Percentiles rank a stretch among this genome's conserved stretches.
These are phyloP conservation scores for Chimonanthus praecox DNA, from an alignment of 164 flowering plant species.

Conservation along the genomic window DNA sequence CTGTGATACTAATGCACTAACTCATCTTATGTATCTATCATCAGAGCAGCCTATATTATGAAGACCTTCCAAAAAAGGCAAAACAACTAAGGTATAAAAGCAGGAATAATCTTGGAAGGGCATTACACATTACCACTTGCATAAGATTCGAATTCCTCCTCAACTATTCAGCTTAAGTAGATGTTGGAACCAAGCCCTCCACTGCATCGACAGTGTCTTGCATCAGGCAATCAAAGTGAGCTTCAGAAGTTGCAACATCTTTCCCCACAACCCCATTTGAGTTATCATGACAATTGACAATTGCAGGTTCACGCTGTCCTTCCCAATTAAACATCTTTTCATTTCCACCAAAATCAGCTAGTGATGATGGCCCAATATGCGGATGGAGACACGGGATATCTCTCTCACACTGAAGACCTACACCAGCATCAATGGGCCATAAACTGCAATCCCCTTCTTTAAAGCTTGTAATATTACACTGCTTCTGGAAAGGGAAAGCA, in stretches of 20 bases:
- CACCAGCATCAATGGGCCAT: conserved; percentile 12
- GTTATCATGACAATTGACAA: conserved; percentile 20
- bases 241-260: conserved; percentile 15
- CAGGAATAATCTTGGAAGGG: conserved; percentile 6
- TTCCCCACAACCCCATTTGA: conserved; percentile 14
- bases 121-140: neutral
- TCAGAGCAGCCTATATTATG: neutral
- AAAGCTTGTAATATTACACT: conserved; percentile 16
- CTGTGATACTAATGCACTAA: neutral
- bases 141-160: neutral
- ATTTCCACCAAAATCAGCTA: conserved; percentile 16
- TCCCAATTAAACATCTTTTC: conserved; percentile 17
- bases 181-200: conserved; percentile 20
- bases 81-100: neutral
- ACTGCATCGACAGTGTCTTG: conserved; percentile 11
- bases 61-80: too few species aligned
- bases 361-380: conserved; percentile 13
- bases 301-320: conserved; percentile 26
- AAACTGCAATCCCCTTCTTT: conserved; percentile 34
- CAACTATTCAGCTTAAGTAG: conserved; percentile 22
- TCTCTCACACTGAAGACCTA: conserved; percentile 20
- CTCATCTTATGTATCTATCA: neutral
- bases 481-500: conserved; percentile 39
- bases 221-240: conserved; percentile 11
- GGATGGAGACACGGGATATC: conserved; percentile 30